Evolutionary conservation across 352 stramenopile genomes (phyloP), one percentile per base, ranked within the genome.

Genomic region (Halophytophthora batemanensis): DNA sequence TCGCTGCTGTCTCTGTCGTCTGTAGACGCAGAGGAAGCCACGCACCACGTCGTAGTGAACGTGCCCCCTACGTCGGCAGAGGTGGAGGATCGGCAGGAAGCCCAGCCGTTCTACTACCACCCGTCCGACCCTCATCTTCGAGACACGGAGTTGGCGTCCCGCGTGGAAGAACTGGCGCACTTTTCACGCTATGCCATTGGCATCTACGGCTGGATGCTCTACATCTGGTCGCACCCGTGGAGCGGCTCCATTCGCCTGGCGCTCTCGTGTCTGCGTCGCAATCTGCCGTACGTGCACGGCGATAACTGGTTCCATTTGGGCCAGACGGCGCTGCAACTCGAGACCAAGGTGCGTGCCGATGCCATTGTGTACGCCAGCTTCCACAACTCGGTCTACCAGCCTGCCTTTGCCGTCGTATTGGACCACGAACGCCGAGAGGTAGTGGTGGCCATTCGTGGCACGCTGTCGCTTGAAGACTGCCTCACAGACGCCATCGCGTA

Each of bases 171-270:
- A 31, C 53, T 93, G 17, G 82, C 82, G n/a, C 69, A 95, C 43
- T 92, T 73, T 45, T 93, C 81, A n/a, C 83, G 89, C 59, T 95
- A 90, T 53, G 78, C 85, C 0, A 66, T 93, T 23, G 82, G 85
- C 11, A 95, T 95, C 46, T 95, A 93, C 59, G 85, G 85, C 10
- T 95, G 85, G 85, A 95, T 95, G 82, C 64, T 95, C 37, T 95
- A 88, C 56, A 77, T 95, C 22, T 95, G 85, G 85, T 92, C 82
- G n/a, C 81, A 92, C 41, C 85, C 85, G 7, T 95, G 85, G 82
- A 90, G 52, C n/a, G 79, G 78, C 25, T 87, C 77, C 2, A 82
- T 89, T 31, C 61, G 77, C 12, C 58, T 95, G 3, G 77, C 83
- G 5, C 87, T 95, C 35, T 80, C 79, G 42, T 93, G 82, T 53